Base-by-base conservation (phyloP, 2,329 filamentous ascomycete species). In the Diaporthe capsici region DNA sequence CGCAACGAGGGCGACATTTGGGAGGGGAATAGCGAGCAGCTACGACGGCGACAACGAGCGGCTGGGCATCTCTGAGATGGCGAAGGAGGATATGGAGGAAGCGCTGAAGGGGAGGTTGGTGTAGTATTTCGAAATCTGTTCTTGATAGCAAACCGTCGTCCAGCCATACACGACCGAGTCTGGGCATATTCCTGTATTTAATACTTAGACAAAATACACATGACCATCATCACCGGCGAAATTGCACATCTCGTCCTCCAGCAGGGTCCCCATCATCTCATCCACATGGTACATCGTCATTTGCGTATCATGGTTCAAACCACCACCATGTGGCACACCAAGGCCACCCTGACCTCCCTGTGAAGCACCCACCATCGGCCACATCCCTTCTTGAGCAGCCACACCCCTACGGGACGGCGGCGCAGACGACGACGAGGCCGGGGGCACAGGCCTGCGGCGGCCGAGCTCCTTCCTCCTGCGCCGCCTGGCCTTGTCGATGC, bases 11-110 rank as follows among this genome's bases (percentile, higher is more conserved):
- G 58, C 58, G 25, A 61, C 58, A 5, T 61, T 61, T 49, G 80
- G 70, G 80, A 80, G 51, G 31, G 82, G 37, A 4, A 44, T 61
- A 4, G 37, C 58, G 13, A 15, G 58, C 2, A 61, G 58, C n/a
- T 61, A 61, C 12, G n/a, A 61, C 1, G 58, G 58, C 5, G 83
- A 84, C 60, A 86, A 86, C 77, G 82, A 85, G 51, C 73, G 85
- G 58, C 76, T 87, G 31, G 85, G 84, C 1, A 74, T 86, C 10
- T 79, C 80, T 71, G 77, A 78, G 71, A 57, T 84, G 53, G 82
- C 76, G 3, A 82, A 84, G 15, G 81, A 78, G 12, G 83, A 85
- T 65, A 65, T 86, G 31, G 78, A 82, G 76, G 77, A 61, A 17
- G 58, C 58, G 8, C 17, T 61, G 58, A 39, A 61, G 13, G 58